A percentile compares a stretch with the other conserved stretches of the same genome.
Evolutionary conservation across 306 rosid species (phyloP).

Genomic region (Rubus parviflorus): DNA sequence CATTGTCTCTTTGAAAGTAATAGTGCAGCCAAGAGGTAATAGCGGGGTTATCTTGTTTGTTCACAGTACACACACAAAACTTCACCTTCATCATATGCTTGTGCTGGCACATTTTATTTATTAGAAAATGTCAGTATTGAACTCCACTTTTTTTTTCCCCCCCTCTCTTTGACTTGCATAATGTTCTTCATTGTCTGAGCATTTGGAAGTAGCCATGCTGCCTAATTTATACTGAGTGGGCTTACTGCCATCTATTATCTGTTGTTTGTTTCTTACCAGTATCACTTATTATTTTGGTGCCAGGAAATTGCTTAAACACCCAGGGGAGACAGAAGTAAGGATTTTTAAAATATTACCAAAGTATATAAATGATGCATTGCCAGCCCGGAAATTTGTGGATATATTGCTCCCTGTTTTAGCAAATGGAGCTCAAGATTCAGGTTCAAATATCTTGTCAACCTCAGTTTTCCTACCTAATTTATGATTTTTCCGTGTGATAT

Average conservation of each 20-base stretch:
- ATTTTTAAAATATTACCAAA: slow-evolving; percentile 69
- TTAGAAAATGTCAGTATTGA: neutral
- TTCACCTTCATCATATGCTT: neutral
- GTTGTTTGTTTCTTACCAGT: neutral
- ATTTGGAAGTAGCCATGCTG: neutral
- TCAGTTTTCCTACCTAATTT: slow-evolving; percentile 7
- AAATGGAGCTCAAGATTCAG: slow-evolving; percentile 55
- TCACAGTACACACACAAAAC: neutral
- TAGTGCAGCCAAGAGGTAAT: slow-evolving; percentile 72
- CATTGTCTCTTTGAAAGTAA: slow-evolving; percentile 62
- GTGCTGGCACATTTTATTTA: neutral
- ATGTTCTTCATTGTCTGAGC: neutral
- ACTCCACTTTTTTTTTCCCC: neutral
- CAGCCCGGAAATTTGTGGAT: slow-evolving; percentile 63
- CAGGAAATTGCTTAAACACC: slow-evolving; percentile 78
- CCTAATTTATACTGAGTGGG: slow-evolving; percentile 1
- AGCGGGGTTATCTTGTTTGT: neutral
- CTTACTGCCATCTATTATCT: neutral
- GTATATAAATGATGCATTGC: slow-evolving; percentile 53
- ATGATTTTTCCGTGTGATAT: slow-evolving; percentile 14
- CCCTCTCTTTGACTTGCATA: neutral
- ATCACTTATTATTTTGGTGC: slow-evolving; percentile 16
- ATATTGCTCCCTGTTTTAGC: slow-evolving; percentile 62
- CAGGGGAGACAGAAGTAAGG: slow-evolving; percentile 62
- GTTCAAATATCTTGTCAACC: slow-evolving; percentile 37